phyloP scores from a whole-genome alignment of 2,329 filamentous ascomycete genomes.

The Trichoderma afroharzianum region DNA sequence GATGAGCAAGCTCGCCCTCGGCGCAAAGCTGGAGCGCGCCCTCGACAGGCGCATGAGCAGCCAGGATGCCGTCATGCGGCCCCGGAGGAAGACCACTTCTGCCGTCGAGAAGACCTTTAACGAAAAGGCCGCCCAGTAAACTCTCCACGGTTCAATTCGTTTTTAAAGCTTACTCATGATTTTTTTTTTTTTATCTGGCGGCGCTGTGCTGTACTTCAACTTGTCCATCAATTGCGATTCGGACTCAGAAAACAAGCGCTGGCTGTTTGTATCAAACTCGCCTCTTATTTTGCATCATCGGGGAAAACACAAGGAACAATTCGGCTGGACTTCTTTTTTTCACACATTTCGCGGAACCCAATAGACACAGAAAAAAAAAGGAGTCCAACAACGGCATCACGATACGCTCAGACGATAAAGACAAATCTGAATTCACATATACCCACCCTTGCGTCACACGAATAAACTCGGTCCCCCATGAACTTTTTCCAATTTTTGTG shows the following conservation, averaged over 20 bases:
- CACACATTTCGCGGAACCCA: neutral
- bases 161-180: neutral
- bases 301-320: neutral
- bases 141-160: neutral
- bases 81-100: slow-evolving; percentile 32
- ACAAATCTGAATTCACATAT: neutral
- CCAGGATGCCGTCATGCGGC: slow-evolving; percentile 84
- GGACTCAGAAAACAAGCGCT: neutral
- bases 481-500: neutral
- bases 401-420: neutral
- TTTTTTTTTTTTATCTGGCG: neutral
- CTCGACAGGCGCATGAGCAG: slow-evolving; percentile 80
- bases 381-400: neutral
- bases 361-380: neutral
- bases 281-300: neutral
- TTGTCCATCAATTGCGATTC: neutral
- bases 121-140: slow-evolving; percentile 32
- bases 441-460: neutral
- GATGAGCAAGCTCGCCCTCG: slow-evolving; percentile 80
- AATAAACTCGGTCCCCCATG: neutral
- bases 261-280: neutral
- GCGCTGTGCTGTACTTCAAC: neutral
- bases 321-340: neutral
- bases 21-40: slow-evolving; percentile 86
- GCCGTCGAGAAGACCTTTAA: slow-evolving; percentile 37